Conservation (phyloP, 164 flowering plant species). For the Nymphaea colorata region DNA sequence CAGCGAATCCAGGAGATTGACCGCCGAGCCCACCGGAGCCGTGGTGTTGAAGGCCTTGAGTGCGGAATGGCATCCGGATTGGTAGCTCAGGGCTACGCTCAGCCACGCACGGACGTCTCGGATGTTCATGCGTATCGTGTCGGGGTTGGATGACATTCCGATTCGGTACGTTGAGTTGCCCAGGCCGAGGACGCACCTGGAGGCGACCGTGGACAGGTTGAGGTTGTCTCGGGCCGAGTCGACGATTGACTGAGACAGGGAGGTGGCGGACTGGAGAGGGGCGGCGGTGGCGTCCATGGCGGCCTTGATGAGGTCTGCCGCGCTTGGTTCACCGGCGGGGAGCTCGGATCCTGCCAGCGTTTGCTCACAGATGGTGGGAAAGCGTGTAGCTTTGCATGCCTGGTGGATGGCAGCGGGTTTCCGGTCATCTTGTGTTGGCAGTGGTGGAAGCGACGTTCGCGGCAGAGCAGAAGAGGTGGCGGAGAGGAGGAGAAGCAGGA, state of each 20-base stretch:
- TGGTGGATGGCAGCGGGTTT: neutral
- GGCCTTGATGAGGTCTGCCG: slow-evolving; percentile 38
- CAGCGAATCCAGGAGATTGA: slow-evolving; percentile 37
- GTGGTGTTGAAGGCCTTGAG: slow-evolving; percentile 64
- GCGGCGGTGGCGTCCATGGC: slow-evolving; percentile 29
- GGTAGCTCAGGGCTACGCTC: slow-evolving; percentile 51
- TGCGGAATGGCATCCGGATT: slow-evolving; percentile 63
- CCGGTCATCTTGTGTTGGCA: too few species aligned
- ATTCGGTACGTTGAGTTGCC: slow-evolving; percentile 28
- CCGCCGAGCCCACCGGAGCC: slow-evolving; percentile 30
- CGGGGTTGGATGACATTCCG: slow-evolving; percentile 10
- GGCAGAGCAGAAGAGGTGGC: too few species aligned
- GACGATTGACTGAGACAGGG: slow-evolving; percentile 35
- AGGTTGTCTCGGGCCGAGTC: slow-evolving; percentile 25
- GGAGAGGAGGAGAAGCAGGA: too few species aligned
- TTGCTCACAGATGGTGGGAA: slow-evolving; percentile 28
- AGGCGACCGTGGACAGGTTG: slow-evolving; percentile 51
- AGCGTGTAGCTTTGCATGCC: slow-evolving; percentile 69
- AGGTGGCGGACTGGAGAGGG: slow-evolving; percentile 36
- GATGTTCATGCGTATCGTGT: slow-evolving; percentile 20
- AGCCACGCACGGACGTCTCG: slow-evolving; percentile 75
- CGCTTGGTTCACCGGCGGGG: slow-evolving; percentile 19
- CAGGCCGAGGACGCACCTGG: slow-evolving; percentile 41
- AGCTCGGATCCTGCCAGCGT: slow-evolving; percentile 10
- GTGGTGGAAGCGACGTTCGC: too few species aligned